Conservation (phyloP, 345 rosid genomes). For the Dovyalis caffra region DNA sequence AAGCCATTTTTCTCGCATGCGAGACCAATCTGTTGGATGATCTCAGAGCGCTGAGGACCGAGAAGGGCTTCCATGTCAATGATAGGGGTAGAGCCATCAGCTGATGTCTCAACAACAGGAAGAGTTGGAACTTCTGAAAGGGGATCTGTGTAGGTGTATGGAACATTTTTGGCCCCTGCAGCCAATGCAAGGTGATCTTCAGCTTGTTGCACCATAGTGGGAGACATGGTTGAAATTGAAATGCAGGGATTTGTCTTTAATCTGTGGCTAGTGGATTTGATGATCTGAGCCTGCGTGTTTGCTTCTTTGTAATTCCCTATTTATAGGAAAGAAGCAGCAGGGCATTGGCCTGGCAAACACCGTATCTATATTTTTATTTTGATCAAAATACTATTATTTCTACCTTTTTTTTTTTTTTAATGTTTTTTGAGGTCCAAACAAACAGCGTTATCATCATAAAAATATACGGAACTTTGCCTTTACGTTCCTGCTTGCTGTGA, state of each 20-base stretch:
- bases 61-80: background rate
- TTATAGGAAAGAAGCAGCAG: background rate
- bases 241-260: background rate
- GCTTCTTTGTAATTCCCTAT: background rate
- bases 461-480: no score
- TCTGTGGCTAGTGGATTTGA: background rate
- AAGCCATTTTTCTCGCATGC: background rate
- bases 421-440: no score
- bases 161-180: background rate
- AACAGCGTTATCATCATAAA: no score
- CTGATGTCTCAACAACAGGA: background rate
- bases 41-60: background rate
- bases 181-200: background rate
- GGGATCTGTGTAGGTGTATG: background rate
- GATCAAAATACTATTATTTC: no score
- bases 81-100: background rate
- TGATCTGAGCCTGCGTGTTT: background rate
- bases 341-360: no score
- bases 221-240: background rate
- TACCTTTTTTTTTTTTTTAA: no score
- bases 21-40: background rate
- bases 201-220: background rate
- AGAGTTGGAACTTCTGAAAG: background rate
- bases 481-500: no score
- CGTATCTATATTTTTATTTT: no score